phyloP scores from a whole-genome alignment of 2,329 filamentous ascomycete genomes.

The Cladobotryum protrusum region DNA sequence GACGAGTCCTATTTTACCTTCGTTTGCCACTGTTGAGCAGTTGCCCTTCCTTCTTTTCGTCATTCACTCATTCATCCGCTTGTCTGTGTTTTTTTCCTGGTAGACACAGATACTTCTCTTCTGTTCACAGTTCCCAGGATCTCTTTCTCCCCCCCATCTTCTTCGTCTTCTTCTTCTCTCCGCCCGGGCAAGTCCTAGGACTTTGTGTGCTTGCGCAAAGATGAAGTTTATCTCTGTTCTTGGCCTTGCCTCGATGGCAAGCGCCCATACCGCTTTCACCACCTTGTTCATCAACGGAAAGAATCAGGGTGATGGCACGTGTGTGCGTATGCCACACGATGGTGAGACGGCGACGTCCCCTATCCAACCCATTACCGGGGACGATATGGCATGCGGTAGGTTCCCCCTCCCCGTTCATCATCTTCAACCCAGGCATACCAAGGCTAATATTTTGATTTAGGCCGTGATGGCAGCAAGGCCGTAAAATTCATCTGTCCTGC shows the following conservation, averaged over 20 bases:
- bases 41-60: too few relatives aligned
- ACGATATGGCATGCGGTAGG: constrained; percentile 67
- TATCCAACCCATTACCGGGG: constrained; percentile 48
- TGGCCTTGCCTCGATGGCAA: constrained; percentile 32
- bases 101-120: not conserved
- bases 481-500: constrained; percentile 45
- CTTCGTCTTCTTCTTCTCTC: constrained; percentile 8
- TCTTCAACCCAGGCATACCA: too few relatives aligned
- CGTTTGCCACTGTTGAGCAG: too few relatives aligned
- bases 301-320: constrained; percentile 64
- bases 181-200: too few relatives aligned
- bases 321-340: constrained; percentile 59
- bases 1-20: too few relatives aligned
- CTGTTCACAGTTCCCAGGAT: not conserved
- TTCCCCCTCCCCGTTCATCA: not conserved
- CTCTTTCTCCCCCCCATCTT: not conserved
- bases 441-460: constrained; percentile 23
- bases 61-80: too few relatives aligned
- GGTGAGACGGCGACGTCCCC: constrained; percentile 49
- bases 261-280: constrained; percentile 58
- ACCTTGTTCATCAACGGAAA: constrained; percentile 56
- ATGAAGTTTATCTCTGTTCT: constrained; percentile 32
- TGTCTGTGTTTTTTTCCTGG: not conserved
- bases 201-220: constrained; percentile 16
- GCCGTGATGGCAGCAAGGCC: constrained; percentile 36